Conservation (phyloP, 2,329 filamentous ascomycete species). For the Cladophialophora immunda region DNA sequence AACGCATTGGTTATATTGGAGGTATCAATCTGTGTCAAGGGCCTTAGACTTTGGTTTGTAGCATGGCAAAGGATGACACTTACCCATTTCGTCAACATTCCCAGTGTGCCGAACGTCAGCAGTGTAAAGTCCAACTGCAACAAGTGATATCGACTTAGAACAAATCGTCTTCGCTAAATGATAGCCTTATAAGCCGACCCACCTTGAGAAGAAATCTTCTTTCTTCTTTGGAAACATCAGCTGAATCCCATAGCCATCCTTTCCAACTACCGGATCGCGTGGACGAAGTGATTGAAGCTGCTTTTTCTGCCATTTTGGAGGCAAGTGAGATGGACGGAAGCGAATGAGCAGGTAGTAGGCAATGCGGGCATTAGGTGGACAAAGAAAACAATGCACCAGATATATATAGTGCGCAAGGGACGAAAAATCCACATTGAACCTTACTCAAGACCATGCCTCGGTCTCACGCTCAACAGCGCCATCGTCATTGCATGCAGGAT, state of each 20-base stretch:
- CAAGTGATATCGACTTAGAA: not conserved
- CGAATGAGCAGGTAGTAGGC: not conserved
- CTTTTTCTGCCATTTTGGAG: constrained; percentile 25
- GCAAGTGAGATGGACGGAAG: not conserved
- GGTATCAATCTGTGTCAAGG: constrained; percentile 28
- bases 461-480: no score
- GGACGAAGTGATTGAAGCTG: constrained; percentile 8
- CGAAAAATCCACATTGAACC: no score
- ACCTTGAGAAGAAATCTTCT: constrained; percentile 32
- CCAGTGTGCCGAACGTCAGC: constrained; percentile 31
- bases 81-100: constrained; percentile 36
- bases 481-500: no score
- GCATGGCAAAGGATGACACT: not conserved
- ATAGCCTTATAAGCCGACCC: not conserved
- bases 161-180: not conserved
- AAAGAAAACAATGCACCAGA: not conserved
- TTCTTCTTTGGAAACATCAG: constrained; percentile 32
- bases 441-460: no score
- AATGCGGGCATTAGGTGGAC: not conserved
- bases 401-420: no score
- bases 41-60: not conserved
- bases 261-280: constrained; percentile 29
- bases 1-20: constrained; percentile 51
- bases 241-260: constrained; percentile 35
- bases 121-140: constrained; percentile 29